These are phyloP conservation scores for Marchantia polymorpha DNA, from an alignment of 225 moss, liverwort and hornwort species.

Conservation along the genomic window DNA sequence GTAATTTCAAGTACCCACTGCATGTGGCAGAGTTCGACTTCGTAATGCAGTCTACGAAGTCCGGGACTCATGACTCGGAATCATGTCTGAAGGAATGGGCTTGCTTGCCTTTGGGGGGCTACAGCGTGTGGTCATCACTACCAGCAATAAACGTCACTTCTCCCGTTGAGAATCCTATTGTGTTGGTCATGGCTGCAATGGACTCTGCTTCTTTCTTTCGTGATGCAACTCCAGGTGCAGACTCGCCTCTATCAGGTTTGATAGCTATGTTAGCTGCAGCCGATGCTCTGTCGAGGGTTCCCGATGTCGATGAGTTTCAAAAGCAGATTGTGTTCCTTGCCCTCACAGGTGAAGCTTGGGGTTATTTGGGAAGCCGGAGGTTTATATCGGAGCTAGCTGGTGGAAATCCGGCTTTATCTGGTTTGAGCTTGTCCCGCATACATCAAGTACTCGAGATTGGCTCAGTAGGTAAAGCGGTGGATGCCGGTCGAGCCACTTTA, in stretches of 20 bases:
- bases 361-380: slow-evolving; percentile 96
- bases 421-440: slow-evolving; percentile 56
- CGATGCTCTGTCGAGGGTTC: slow-evolving; percentile 73
- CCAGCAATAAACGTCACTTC: slow-evolving; percentile 64
- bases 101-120: slow-evolving; percentile 89
- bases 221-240: slow-evolving; percentile 80
- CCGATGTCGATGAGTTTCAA: slow-evolving; percentile 50
- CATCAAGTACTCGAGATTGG: slow-evolving; percentile 88
- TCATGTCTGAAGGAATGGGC: slow-evolving; percentile 78
- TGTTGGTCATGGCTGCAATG: slow-evolving; percentile 80
- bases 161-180: slow-evolving; percentile 57
- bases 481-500: slow-evolving; percentile 46
- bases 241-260: slow-evolving; percentile 88
- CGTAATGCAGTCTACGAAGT: slow-evolving; percentile 91
- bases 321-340: slow-evolving; percentile 79
- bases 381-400: slow-evolving; percentile 73
- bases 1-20: slow-evolving; percentile 51
- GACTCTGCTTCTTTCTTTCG: slow-evolving; percentile 91
- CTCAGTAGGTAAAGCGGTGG: slow-evolving; percentile 70
- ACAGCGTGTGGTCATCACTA: slow-evolving; percentile 87
- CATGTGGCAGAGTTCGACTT: slow-evolving; percentile 76
- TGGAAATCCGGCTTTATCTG: slow-evolving; percentile 49
- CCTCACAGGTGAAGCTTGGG: slow-evolving; percentile 87
- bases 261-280: slow-evolving; percentile 88
- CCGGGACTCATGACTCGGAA: slow-evolving; percentile 66